These are phyloP conservation scores for Penicillium steckii DNA, from an alignment of 495 filamentous ascomycete species.

Conservation along the genomic window DNA sequence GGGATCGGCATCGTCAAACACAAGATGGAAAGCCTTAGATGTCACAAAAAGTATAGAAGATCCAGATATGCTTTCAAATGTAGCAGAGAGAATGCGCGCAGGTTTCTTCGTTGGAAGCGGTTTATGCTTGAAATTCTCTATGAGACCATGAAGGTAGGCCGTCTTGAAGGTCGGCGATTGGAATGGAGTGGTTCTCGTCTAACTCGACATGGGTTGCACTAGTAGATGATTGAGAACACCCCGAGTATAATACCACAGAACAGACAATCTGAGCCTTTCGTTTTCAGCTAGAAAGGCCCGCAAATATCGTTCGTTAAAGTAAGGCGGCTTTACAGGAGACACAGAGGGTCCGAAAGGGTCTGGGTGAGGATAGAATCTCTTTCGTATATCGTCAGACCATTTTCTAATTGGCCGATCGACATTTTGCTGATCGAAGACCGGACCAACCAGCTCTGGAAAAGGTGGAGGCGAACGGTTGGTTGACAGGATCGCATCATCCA, in stretches of 20 bases:
- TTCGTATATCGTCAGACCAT: slow-evolving; percentile 3
- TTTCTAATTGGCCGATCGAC: slow-evolving; percentile 9
- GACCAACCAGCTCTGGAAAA: slow-evolving; percentile 9
- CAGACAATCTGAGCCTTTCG: slow-evolving; percentile 15
- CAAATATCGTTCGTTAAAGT: slow-evolving; percentile 6
- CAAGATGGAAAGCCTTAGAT: slow-evolving; percentile 9
- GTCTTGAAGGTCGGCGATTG: slow-evolving; percentile 1
- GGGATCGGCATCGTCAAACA: slow-evolving; percentile 19
- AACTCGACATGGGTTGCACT: slow-evolving; percentile 7
- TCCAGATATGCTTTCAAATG: slow-evolving; percentile 12
- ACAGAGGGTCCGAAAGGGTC: background rate
- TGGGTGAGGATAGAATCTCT: slow-evolving; percentile 4
- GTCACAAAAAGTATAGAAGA: slow-evolving; percentile 13
- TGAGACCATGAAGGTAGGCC: slow-evolving; percentile 13
- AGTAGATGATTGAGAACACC: slow-evolving; percentile 6
- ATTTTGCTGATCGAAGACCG: slow-evolving; percentile 13
- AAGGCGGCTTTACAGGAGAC: background rate
- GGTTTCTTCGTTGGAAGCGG: background rate
- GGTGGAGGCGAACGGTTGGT: slow-evolving; percentile 3
- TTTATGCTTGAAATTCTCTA: slow-evolving; percentile 10
- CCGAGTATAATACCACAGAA: slow-evolving; percentile 20
- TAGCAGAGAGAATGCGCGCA: slow-evolving; percentile 6
- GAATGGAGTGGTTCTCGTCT: slow-evolving; percentile 5
- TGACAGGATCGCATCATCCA: slow-evolving; percentile 10
- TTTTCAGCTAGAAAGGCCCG: slow-evolving; percentile 10